Percentiles rank a stretch among this genome's conserved stretches.
Evolutionary conservation across 768 basidiomycete species (phyloP).

Genomic region (Collybia nuda): DNA sequence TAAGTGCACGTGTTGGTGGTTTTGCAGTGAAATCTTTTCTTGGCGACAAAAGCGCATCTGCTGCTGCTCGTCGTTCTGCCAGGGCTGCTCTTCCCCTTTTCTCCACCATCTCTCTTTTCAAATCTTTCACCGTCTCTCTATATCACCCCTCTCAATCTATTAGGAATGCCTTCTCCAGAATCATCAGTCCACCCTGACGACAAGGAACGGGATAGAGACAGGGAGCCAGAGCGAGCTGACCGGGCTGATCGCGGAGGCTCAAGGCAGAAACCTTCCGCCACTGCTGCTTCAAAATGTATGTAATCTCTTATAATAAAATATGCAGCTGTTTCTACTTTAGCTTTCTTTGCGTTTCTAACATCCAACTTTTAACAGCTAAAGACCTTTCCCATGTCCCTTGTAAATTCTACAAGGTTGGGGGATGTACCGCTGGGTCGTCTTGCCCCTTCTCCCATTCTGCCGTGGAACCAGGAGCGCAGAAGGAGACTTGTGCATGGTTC

Average conservation of each 20-base stretch:
- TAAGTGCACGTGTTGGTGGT: conserved; percentile 38
- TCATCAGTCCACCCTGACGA: conserved; percentile 18
- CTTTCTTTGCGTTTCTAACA: neutral
- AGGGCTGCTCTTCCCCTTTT: no score
- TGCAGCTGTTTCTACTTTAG: conserved; percentile 1
- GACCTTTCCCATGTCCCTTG: conserved; percentile 96
- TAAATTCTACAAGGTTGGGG: conserved; percentile 94
- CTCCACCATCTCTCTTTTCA: neutral
- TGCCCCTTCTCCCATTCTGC: conserved; percentile 92
- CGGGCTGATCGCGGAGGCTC: conserved; percentile 16
- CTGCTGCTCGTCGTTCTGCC: conserved; percentile 3
- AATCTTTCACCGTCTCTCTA: neutral
- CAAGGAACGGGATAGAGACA: conserved; percentile 13
- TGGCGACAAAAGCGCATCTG: conserved; percentile 18
- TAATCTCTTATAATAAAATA: neutral
- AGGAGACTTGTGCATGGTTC: conserved; percentile 87
- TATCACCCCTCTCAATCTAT: conserved; percentile 1
- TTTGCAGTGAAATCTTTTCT: conserved; percentile 36
- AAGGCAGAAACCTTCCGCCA: conserved; percentile 16
- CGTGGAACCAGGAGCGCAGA: conserved; percentile 73
- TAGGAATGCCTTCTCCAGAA: conserved; percentile 18
- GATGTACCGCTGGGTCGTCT: conserved; percentile 89
- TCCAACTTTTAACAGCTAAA: conserved; percentile 53
- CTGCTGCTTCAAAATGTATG: conserved; percentile 19
- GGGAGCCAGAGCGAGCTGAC: conserved; percentile 18